A percentile compares a stretch with the other conserved stretches of the same genome.
Evolutionary conservation across 106 monocot genomes (phyloP).

Genomic region (Vanilla planifolia): DNA sequence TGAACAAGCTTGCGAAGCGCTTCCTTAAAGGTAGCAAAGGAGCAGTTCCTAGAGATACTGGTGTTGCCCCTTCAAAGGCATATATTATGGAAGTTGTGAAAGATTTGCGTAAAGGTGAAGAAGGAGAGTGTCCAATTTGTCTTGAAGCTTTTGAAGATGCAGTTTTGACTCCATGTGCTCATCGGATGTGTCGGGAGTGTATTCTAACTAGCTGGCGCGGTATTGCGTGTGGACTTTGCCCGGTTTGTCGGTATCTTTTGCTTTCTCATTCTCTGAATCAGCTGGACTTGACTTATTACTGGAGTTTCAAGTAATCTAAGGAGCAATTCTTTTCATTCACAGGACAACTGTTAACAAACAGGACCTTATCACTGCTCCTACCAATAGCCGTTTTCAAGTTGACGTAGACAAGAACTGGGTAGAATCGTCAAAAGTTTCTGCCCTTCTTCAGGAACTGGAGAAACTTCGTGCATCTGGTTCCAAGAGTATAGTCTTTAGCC

Average conservation of each 20-base stretch:
- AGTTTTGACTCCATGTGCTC: slow-evolving; percentile 91
- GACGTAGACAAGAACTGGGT: slow-evolving; percentile 91
- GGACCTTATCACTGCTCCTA: slow-evolving; percentile 86
- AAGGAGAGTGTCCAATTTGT: slow-evolving; percentile 91
- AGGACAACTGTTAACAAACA: slow-evolving; percentile 52
- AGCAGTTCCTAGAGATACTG: slow-evolving; percentile 24
- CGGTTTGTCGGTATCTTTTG: slow-evolving; percentile 73
- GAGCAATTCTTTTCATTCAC: slow-evolving; percentile 12
- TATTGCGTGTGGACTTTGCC: slow-evolving; percentile 59
- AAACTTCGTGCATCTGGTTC: slow-evolving; percentile 46
- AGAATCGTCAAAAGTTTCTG: slow-evolving; percentile 83
- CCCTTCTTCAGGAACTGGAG: slow-evolving; percentile 69
- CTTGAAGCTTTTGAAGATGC: slow-evolving; percentile 98
- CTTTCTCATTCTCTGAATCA: too few species aligned
- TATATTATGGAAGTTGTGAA: slow-evolving; percentile 80
- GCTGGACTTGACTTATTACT: too few species aligned
- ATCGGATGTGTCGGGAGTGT: slow-evolving; percentile 88
- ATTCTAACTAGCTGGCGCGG: slow-evolving; percentile 79
- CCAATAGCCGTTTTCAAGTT: slow-evolving; percentile 61
- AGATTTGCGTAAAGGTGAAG: slow-evolving; percentile 67
- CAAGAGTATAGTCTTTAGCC: slow-evolving; percentile 98
- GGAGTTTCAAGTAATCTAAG: too few species aligned
- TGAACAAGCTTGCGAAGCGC: slow-evolving; percentile 81
- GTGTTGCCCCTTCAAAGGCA: slow-evolving; percentile 49
- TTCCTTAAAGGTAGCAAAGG: slow-evolving; percentile 52